A percentile compares a stretch with the other conserved stretches of the same genome.
Conservation (phyloP, 345 rosid species). For the Hibiscus trionum region DNA sequence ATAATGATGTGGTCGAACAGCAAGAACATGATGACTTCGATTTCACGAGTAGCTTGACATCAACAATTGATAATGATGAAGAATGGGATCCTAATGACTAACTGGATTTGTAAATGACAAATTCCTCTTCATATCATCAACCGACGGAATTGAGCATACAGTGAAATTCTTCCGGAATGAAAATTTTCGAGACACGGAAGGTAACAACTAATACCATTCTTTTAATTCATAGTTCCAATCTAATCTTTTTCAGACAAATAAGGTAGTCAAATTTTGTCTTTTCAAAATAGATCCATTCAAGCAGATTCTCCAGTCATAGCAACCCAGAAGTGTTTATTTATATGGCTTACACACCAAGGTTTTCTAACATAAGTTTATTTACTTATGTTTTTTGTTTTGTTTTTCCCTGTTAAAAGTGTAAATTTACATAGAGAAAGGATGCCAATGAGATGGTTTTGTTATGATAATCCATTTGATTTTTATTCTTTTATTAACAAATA, state of each 20-base stretch:
- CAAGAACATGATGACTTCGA: conserved; percentile 44
- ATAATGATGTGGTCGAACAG: conserved; percentile 38
- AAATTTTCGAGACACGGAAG: conserved; percentile 17
- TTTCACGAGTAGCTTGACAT: conserved; percentile 35
- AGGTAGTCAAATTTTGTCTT: conserved; percentile 18
- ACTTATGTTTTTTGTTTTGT: too few relatives aligned
- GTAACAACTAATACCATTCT: conserved; percentile 27
- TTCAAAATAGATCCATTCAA: not conserved
- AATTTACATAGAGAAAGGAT: not conserved
- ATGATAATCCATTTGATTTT: too few relatives aligned
- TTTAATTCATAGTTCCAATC: conserved; percentile 14
- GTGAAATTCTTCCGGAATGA: conserved; percentile 24
- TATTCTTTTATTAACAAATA: not conserved
- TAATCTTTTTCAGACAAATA: conserved; percentile 26
- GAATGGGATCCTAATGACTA: conserved; percentile 97
- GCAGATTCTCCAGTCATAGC: conserved; percentile 30
- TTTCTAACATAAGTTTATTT: not conserved
- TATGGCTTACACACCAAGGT: conserved; percentile 18
- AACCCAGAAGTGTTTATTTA: conserved; percentile 18
- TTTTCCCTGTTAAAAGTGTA: too few relatives aligned
- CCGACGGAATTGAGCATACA: conserved; percentile 20
- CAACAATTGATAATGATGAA: conserved; percentile 62
- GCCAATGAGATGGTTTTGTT: too few relatives aligned
- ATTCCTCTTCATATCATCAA: conserved; percentile 9
- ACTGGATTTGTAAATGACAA: conserved; percentile 8